These are phyloP conservation scores for Bertia moriformis DNA, from an alignment of 2,329 filamentous ascomycete genomes.

Conservation along the genomic window DNA sequence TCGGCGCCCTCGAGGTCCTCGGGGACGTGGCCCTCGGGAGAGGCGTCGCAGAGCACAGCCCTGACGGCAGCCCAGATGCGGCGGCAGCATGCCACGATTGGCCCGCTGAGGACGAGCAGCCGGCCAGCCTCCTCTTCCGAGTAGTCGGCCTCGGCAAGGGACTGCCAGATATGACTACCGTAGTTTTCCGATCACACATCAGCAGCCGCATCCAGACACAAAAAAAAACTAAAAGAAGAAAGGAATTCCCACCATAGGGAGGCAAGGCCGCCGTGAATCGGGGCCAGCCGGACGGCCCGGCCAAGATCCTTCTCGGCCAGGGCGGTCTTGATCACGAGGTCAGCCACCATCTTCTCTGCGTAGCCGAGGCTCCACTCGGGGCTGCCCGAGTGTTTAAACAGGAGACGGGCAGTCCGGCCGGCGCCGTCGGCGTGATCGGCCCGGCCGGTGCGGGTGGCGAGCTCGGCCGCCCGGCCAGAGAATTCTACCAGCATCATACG, in stretches of 20 bases:
- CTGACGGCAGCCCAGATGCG: constrained; percentile 67
- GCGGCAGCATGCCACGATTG: constrained; percentile 44
- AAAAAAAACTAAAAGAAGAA: constrained; percentile 3
- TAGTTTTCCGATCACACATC: background rate
- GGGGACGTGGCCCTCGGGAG: constrained; percentile 74
- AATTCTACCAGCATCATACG: constrained; percentile 32
- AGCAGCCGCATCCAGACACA: constrained; percentile 2
- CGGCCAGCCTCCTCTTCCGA: constrained; percentile 16
- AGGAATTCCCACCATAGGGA: constrained; percentile 47
- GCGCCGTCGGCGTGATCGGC: constrained; percentile 89
- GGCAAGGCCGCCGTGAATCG: constrained; percentile 58
- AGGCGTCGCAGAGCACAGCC: constrained; percentile 76
- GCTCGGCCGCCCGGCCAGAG: constrained; percentile 33
- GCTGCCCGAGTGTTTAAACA: constrained; percentile 40
- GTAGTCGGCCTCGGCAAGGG: constrained; percentile 25
- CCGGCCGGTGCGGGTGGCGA: constrained; percentile 59
- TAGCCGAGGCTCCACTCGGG: constrained; percentile 30
- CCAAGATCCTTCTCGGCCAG: constrained; percentile 52
- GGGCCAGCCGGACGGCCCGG: constrained; percentile 48
- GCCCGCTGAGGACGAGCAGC: constrained; percentile 28
- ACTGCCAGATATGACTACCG: constrained; percentile 35
- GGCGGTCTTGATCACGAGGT: constrained; percentile 49
- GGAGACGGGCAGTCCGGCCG: constrained; percentile 59
- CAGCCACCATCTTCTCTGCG: constrained; percentile 39
- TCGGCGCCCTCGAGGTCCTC: constrained; percentile 60